These are phyloP conservation scores for Prunus fruticosa DNA, from an alignment of 306 rosid species.

Conservation along the genomic window DNA sequence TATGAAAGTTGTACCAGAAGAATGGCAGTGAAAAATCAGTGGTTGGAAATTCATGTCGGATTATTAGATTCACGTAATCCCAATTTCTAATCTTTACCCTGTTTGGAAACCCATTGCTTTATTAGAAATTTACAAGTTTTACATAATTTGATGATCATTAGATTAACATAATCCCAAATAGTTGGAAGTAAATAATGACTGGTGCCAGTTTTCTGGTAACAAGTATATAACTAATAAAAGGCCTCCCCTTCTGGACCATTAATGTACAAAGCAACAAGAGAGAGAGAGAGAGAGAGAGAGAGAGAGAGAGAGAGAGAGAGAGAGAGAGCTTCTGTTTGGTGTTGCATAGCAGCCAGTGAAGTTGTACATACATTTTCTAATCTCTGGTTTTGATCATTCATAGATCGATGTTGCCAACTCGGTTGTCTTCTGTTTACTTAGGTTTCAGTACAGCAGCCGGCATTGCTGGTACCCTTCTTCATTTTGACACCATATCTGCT, in stretches of 20 bases:
- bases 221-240: background rate
- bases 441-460: constrained; percentile 31
- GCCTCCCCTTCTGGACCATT: background rate
- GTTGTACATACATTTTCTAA: background rate
- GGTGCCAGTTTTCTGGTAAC: background rate
- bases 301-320: background rate
- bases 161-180: background rate
- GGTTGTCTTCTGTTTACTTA: constrained; percentile 29
- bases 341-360: background rate
- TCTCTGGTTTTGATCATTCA: background rate
- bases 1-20: too few relatives aligned
- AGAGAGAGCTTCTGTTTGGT: background rate
- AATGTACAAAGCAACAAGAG: background rate
- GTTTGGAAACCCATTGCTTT: background rate
- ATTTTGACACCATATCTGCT: background rate
- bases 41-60: background rate
- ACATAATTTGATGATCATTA: background rate
- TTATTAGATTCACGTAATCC: background rate
- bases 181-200: background rate
- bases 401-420: constrained; percentile 14
- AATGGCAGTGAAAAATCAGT: background rate
- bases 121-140: background rate
- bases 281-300: too few relatives aligned
- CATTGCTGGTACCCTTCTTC: constrained; percentile 35
- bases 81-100: background rate